phyloP scores from a whole-genome alignment of 805 yeast genomes.

The Teunomyces panamensis region DNA sequence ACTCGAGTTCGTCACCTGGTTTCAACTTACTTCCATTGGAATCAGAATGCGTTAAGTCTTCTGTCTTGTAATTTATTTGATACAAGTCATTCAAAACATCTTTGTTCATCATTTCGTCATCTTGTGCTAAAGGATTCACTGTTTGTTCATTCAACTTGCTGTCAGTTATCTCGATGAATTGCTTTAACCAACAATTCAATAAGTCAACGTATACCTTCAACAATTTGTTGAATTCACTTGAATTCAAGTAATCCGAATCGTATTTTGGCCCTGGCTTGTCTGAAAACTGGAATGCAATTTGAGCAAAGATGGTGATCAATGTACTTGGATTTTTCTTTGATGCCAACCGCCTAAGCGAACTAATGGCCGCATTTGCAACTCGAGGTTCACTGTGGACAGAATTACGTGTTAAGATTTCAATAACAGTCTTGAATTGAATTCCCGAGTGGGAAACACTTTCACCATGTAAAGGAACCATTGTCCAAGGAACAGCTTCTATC shows the following conservation, averaged over 20 bases:
- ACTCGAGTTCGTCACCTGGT: constrained; percentile 61
- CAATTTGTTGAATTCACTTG: constrained; percentile 57
- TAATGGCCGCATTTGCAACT: constrained; percentile 63
- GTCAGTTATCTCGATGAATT: constrained; percentile 41
- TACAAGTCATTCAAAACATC: constrained; percentile 41
- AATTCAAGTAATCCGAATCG: constrained; percentile 56
- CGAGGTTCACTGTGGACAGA: constrained; percentile 62
- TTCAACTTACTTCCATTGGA: constrained; percentile 14
- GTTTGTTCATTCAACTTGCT: constrained; percentile 20
- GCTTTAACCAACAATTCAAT: constrained; percentile 76
- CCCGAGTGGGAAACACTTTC: constrained; percentile 41
- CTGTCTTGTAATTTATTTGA: constrained; percentile 44
- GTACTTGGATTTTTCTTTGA: constrained; percentile 65
- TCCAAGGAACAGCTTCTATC: constrained; percentile 73
- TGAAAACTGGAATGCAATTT: constrained; percentile 74
- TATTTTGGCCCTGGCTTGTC: constrained; percentile 62
- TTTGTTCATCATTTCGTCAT: constrained; percentile 34
- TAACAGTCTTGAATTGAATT: constrained; percentile 57
- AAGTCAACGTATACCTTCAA: constrained; percentile 75
- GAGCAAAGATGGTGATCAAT: constrained; percentile 71
- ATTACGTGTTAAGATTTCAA: constrained; percentile 77
- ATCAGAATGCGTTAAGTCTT: constrained; percentile 19
- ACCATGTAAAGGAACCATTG: constrained; percentile 28
- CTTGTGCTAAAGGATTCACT: constrained; percentile 30
- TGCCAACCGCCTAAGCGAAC: constrained; percentile 64